Percentiles rank a stretch among this genome's conserved stretches.
These are phyloP conservation scores for Lasiodiplodia citricola DNA, from an alignment of 2,329 filamentous ascomycete genomes.

Conservation along the genomic window DNA sequence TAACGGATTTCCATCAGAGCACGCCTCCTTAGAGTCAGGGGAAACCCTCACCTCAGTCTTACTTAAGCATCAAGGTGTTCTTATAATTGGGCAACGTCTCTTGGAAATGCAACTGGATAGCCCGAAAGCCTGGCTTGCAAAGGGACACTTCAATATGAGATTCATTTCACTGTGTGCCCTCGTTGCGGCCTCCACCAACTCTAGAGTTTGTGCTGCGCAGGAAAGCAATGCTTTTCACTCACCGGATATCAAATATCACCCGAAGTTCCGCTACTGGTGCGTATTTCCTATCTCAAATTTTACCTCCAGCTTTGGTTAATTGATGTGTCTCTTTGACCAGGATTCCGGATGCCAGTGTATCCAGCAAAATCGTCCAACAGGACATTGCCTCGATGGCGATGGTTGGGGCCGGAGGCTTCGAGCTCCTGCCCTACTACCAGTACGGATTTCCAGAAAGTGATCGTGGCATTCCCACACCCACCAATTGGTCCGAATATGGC, in stretches of 20 bases:
- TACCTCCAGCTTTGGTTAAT: neutral
- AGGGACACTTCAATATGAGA: too few species aligned
- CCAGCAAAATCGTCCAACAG: constrained; percentile 21
- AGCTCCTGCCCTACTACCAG: constrained; percentile 33
- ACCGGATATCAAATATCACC: constrained; percentile 25
- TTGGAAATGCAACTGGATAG: too few species aligned
- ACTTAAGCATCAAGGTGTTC: too few species aligned
- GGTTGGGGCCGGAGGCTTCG: constrained; percentile 32
- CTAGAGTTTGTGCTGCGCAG: too few species aligned
- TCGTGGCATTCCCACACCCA: constrained; percentile 29
- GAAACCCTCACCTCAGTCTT: too few species aligned
- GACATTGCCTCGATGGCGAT: constrained; percentile 28
- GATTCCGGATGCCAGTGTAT: constrained; percentile 33
- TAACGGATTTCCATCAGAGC: neutral
- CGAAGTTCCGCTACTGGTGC: constrained; percentile 35
- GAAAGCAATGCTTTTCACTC: too few species aligned
- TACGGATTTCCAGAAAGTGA: constrained; percentile 30
- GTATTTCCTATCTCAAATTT: neutral
- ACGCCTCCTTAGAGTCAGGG: neutral
- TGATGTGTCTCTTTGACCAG: constrained; percentile 9
- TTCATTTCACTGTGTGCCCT: too few species aligned
- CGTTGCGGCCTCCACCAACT: too few species aligned
- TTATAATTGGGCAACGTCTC: too few species aligned
- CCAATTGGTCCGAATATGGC: constrained; percentile 47
- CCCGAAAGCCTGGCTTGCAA: too few species aligned